Conservation (phyloP, 2,329 filamentous ascomycete species). For the Calonectria pteridis region DNA sequence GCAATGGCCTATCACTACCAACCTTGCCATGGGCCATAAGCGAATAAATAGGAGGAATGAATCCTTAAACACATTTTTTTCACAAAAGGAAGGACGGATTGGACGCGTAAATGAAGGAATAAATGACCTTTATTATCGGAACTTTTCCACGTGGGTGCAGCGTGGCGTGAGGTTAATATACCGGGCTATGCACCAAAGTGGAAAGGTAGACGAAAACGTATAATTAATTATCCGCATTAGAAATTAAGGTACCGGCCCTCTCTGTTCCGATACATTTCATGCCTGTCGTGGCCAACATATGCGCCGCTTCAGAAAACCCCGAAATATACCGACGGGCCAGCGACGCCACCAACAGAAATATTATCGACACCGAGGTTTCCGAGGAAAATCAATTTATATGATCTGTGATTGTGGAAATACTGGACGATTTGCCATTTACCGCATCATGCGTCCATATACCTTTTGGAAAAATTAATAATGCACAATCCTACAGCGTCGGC, state of each 20-base stretch:
- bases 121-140: not conserved
- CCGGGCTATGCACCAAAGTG: not conserved
- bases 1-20: not conserved
- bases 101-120: not conserved
- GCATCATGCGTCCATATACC: not conserved
- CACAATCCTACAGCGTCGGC: not conserved
- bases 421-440: not conserved
- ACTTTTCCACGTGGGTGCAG: not conserved
- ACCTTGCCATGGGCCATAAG: not conserved
- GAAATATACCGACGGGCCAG: not conserved
- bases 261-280: not conserved
- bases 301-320: not conserved
- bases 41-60: not conserved
- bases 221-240: not conserved
- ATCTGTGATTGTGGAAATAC: not conserved
- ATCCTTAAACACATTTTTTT: too few species aligned
- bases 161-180: not conserved
- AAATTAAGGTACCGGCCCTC: not conserved
- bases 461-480: not conserved
- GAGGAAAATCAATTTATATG: not conserved
- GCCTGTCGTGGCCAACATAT: not conserved
- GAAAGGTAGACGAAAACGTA: not conserved
- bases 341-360: not conserved
- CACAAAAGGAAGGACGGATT: not conserved
- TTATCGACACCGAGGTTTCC: not conserved